These are phyloP conservation scores for Alternaria gansuensis DNA, from an alignment of 2,329 filamentous ascomycete species.

Conservation along the genomic window DNA sequence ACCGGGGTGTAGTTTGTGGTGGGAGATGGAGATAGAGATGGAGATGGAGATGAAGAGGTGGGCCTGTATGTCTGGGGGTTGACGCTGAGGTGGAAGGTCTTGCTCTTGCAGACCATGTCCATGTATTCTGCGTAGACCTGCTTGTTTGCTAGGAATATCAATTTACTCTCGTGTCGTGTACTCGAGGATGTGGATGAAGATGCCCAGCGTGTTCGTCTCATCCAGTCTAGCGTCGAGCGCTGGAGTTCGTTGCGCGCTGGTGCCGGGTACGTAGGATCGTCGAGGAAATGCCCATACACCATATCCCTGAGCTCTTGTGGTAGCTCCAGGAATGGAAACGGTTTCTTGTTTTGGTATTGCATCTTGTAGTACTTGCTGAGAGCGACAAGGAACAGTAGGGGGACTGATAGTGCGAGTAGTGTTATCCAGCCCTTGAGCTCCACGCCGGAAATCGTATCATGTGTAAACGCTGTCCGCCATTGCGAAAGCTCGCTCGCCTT, in stretches of 20 bases:
- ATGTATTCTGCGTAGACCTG: slow-evolving; percentile 50
- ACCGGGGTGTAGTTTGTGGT: slow-evolving; percentile 22
- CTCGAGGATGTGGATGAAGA: slow-evolving; percentile 6
- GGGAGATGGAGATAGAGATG: slow-evolving; percentile 7
- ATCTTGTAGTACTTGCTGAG: slow-evolving; percentile 31
- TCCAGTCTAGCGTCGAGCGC: slow-evolving; percentile 29
- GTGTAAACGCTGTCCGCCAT: not conserved
- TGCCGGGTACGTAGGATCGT: slow-evolving; percentile 44
- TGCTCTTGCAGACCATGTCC: slow-evolving; percentile 44
- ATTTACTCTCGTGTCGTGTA: slow-evolving; percentile 28
- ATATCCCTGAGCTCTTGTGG: slow-evolving; percentile 48
- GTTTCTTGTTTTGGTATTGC: slow-evolving; percentile 27
- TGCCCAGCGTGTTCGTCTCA: slow-evolving; percentile 22
- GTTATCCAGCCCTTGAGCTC: slow-evolving; percentile 3
- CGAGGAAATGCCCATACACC: slow-evolving; percentile 45
- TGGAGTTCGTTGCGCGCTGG: slow-evolving; percentile 24
- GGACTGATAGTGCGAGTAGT: slow-evolving; percentile 23
- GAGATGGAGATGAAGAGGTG: not conserved
- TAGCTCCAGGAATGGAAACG: slow-evolving; percentile 44
- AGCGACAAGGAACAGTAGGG: slow-evolving; percentile 22
- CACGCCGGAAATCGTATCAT: not conserved
- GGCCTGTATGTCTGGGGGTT: slow-evolving; percentile 43
- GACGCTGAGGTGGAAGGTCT: slow-evolving; percentile 46
- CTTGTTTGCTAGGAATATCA: slow-evolving; percentile 45
- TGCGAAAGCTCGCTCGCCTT: not conserved